phyloP scores from a whole-genome alignment of 257 asterid species.

The Coffea canephora region DNA sequence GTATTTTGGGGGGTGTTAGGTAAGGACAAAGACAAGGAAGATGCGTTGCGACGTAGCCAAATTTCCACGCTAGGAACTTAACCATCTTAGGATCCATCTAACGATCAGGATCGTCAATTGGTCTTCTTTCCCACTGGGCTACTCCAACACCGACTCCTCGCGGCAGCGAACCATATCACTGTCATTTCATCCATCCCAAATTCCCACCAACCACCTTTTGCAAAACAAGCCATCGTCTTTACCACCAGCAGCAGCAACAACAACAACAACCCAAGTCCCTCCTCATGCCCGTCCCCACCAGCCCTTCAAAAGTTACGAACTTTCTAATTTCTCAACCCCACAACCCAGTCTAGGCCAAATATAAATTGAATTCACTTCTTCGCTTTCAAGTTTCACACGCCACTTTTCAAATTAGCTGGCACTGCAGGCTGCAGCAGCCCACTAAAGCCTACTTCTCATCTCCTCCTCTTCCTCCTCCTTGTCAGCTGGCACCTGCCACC shows the following conservation, averaged over 20 bases:
- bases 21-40: neutral
- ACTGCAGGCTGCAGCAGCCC: neutral
- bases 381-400: neutral
- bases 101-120: slow-evolving; percentile 1
- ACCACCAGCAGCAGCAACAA: slow-evolving; percentile 7
- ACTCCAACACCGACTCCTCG: no score
- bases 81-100: neutral
- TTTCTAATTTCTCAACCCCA: slow-evolving; percentile 7
- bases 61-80: slow-evolving; percentile 9
- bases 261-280: neutral
- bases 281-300: neutral
- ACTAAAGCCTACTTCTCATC: neutral
- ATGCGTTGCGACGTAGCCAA: slow-evolving; percentile 4
- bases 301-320: neutral
- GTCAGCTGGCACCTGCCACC: neutral
- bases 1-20: neutral
- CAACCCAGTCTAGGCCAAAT: neutral
- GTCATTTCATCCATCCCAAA: neutral
- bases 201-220: neutral
- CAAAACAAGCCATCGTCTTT: neutral
- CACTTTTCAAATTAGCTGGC: slow-evolving; percentile 7
- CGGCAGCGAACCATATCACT: no score
- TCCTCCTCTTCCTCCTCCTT: neutral
- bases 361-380: neutral
- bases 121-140: no score